Conservation (phyloP, 2,329 filamentous ascomycete species). For the Parastagonospora nodorum region DNA sequence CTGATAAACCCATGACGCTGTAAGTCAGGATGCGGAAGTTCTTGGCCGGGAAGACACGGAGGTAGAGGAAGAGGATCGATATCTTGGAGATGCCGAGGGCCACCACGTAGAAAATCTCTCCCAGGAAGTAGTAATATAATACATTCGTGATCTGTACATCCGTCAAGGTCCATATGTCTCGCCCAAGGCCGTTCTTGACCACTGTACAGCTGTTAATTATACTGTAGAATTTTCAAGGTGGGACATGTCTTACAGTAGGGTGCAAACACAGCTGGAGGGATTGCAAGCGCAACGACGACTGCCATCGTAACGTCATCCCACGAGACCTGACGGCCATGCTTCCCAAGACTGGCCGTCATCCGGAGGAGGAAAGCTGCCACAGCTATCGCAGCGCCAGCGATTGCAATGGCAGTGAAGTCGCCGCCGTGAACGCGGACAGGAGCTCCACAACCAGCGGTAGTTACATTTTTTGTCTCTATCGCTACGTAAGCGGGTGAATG, state of each 20-base stretch:
- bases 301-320: constrained; percentile 47
- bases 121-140: constrained; percentile 29
- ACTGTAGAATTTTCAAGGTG: constrained; percentile 19
- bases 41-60: constrained; percentile 40
- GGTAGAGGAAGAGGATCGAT: constrained; percentile 42
- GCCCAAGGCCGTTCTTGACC: constrained; percentile 50
- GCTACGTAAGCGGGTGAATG: neutral
- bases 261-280: constrained; percentile 27
- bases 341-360: constrained; percentile 40
- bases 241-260: constrained; percentile 10
- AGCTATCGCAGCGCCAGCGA: constrained; percentile 37
- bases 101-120: constrained; percentile 43
- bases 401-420: constrained; percentile 33
- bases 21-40: constrained; percentile 31
- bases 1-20: constrained; percentile 29
- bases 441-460: constrained; percentile 41
- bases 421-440: constrained; percentile 42
- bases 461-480: constrained; percentile 47
- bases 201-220: constrained; percentile 28
- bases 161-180: constrained; percentile 58
- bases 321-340: constrained; percentile 41
- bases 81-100: constrained; percentile 38
- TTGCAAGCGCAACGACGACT: constrained; percentile 42
- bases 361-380: constrained; percentile 40
- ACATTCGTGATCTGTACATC: constrained; percentile 51